These are phyloP conservation scores for Tilletia horrida DNA, from an alignment of 1,284 basidiomycete genomes.

Conservation along the genomic window DNA sequence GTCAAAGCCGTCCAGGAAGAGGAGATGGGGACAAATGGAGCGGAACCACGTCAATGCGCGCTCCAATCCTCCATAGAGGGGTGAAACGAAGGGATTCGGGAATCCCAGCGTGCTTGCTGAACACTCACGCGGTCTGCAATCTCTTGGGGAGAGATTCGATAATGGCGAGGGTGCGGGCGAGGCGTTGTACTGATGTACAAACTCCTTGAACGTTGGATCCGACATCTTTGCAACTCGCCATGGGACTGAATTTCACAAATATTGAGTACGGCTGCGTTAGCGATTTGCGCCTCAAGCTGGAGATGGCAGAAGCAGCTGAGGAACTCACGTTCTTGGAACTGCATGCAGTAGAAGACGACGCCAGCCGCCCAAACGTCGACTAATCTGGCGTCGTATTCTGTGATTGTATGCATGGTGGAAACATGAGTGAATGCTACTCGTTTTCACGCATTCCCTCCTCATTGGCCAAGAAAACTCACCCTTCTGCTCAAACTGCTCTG, in stretches of 20 bases:
- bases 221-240: constrained; percentile 88
- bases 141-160: constrained; percentile 80
- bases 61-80: no score
- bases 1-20: neutral
- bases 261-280: neutral
- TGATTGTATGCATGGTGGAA: constrained; percentile 53
- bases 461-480: constrained; percentile 60
- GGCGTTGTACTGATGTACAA: constrained; percentile 65
- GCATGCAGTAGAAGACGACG: constrained; percentile 93
- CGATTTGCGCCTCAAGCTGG: neutral
- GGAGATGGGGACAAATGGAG: neutral
- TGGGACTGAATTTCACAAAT: constrained; percentile 54
- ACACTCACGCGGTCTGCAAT: constrained; percentile 64
- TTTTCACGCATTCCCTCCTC: neutral
- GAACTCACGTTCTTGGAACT: constrained; percentile 46
- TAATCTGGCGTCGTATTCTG: constrained; percentile 88
- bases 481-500: constrained; percentile 92
- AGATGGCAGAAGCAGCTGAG: neutral
- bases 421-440: constrained; percentile 9
- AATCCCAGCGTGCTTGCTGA: no score
- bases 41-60: no score
- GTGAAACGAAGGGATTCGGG: no score
- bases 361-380: constrained; percentile 98
- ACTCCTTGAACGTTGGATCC: constrained; percentile 79
- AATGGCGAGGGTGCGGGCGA: constrained; percentile 60